Percentiles rank a stretch among this genome's conserved stretches.
These are phyloP conservation scores for Trichoderma lentiforme DNA, from an alignment of 2,329 filamentous ascomycete species.

Conservation along the genomic window DNA sequence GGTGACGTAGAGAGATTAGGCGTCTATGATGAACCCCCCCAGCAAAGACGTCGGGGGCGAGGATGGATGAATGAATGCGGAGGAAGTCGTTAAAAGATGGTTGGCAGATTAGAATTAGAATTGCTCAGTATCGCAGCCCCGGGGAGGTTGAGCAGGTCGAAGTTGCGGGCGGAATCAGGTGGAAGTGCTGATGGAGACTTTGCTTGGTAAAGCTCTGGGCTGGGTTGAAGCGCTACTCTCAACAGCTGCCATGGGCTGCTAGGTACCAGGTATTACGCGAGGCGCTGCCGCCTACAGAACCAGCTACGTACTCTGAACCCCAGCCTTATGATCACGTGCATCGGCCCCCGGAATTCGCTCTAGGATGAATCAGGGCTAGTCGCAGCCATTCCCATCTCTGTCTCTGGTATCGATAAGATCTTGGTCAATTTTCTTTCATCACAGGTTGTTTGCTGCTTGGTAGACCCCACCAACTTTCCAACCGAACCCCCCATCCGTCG, in stretches of 20 bases:
- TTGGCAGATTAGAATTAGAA: neutral
- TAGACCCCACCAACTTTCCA: slow-evolving; percentile 26
- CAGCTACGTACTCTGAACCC: slow-evolving; percentile 22
- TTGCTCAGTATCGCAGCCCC: slow-evolving; percentile 20
- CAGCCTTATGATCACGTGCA: slow-evolving; percentile 34
- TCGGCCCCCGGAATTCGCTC: neutral
- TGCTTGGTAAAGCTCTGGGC: slow-evolving; percentile 37
- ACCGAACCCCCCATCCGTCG: neutral
- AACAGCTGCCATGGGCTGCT: slow-evolving; percentile 33
- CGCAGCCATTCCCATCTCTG: neutral
- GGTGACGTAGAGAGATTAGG: slow-evolving; percentile 40
- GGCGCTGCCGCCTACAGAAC: slow-evolving; percentile 41
- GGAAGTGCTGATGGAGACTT: slow-evolving; percentile 32
- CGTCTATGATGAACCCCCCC: slow-evolving; percentile 27
- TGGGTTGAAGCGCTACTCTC: slow-evolving; percentile 17
- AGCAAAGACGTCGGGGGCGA: slow-evolving; percentile 15
- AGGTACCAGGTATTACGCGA: slow-evolving; percentile 38
- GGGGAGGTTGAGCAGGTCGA: slow-evolving; percentile 24
- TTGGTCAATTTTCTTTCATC: slow-evolving; percentile 29
- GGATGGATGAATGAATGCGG: slow-evolving; percentile 6
- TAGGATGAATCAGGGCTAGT: neutral
- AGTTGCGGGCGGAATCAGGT: slow-evolving; percentile 33
- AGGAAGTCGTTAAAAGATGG: neutral
- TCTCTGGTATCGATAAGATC: slow-evolving; percentile 30
- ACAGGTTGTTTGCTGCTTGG: slow-evolving; percentile 1